A percentile compares a stretch with the other conserved stretches of the same genome.
phyloP scores from a whole-genome alignment of 2,329 filamentous ascomycete genomes.

The Cadophora sp. region DNA sequence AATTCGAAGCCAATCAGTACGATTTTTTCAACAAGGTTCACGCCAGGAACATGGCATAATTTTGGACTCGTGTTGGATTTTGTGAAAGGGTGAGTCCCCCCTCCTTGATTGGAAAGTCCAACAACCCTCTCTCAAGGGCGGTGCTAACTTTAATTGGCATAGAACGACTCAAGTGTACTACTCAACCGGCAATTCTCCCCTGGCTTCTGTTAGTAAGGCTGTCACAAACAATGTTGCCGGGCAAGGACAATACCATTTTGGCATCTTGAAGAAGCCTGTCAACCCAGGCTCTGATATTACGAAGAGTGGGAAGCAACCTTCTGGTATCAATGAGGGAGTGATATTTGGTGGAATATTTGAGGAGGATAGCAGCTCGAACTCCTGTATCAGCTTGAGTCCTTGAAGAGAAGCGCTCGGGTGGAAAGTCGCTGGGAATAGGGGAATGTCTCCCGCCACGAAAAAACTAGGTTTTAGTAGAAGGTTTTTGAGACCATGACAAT shows the following conservation, averaged over 20 bases:
- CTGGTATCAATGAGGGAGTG: conserved; percentile 58
- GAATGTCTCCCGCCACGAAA: no score
- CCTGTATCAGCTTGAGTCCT: conserved; percentile 45
- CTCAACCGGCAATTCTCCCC: conserved; percentile 54
- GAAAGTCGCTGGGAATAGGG: no score
- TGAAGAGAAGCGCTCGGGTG: background rate
- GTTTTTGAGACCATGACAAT: no score
- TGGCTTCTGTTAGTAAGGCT: conserved; percentile 55
- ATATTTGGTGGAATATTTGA: conserved; percentile 60
- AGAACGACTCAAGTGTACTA: conserved; percentile 65
- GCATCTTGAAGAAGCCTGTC: conserved; percentile 65
- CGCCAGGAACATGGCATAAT: conserved; percentile 63
- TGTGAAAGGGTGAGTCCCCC: conserved; percentile 55
- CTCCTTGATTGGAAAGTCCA: conserved; percentile 13
- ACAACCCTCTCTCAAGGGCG: background rate
- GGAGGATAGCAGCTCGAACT: conserved; percentile 53
- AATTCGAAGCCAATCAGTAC: conserved; percentile 55
- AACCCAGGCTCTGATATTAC: conserved; percentile 54
- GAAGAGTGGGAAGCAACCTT: conserved; percentile 55
- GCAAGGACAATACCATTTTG: conserved; percentile 67
- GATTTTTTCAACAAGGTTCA: conserved; percentile 59
- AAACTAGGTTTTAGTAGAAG: no score
- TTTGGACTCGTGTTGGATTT: conserved; percentile 67
- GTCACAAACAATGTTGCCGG: conserved; percentile 60
- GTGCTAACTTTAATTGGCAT: background rate